Evolutionary conservation across 164 flowering plant species (phyloP).

Genomic region (Vitis amurensis): DNA sequence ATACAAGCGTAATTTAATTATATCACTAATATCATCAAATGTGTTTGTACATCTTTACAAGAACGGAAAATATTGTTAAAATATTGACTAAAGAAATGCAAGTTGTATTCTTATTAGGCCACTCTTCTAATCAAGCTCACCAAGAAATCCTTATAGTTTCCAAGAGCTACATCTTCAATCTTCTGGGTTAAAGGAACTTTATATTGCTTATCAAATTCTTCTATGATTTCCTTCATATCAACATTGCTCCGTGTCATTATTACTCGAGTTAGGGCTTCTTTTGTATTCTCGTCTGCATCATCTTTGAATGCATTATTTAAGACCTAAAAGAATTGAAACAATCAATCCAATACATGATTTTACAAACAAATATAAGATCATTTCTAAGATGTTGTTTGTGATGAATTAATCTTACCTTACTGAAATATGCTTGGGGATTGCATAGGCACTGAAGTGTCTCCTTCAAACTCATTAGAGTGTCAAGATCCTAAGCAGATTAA

Average conservation of each 20-base stretch:
- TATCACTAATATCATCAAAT: no score
- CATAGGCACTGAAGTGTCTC: constrained; percentile 52
- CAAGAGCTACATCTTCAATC: constrained; percentile 47
- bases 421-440: constrained; percentile 56
- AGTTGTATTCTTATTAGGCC: no score
- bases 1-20: no score
- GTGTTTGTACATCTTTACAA: no score
- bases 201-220: constrained; percentile 37
- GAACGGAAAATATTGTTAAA: no score
- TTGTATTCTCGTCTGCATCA: constrained; percentile 48
- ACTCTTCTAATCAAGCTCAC: constrained; percentile 42
- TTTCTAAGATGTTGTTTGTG: not conserved
- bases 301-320: constrained; percentile 39
- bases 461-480: constrained; percentile 27
- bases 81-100: no score
- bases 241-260: constrained; percentile 60
- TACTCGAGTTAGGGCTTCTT: constrained; percentile 64
- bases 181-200: constrained; percentile 45
- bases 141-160: constrained; percentile 74
- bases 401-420: constrained; percentile 37
- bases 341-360: not conserved
- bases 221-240: constrained; percentile 57
- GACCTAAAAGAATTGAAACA: constrained; percentile 32
- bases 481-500: constrained; percentile 44
- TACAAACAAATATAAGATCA: not conserved